These are phyloP conservation scores for Auricularia sp. DNA, from an alignment of 768 basidiomycete genomes.

Conservation along the genomic window DNA sequence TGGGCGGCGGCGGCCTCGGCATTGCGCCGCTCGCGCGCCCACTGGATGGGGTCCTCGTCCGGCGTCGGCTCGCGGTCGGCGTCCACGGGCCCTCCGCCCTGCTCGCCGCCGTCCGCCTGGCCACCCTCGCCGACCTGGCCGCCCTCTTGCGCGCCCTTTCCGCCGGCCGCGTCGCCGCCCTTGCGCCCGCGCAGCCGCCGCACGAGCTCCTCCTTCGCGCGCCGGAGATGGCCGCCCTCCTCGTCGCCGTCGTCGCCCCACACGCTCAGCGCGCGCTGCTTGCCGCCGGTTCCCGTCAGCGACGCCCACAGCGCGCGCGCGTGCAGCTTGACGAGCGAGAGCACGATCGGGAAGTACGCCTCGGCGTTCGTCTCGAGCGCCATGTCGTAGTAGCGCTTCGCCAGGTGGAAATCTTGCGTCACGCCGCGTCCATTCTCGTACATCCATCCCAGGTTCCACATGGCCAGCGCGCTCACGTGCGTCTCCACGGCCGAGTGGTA, in stretches of 20 bases:
- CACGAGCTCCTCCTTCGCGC: constrained; percentile 70
- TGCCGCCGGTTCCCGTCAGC: constrained; percentile 51
- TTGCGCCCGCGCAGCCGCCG: constrained; percentile 34
- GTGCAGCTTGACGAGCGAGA: constrained; percentile 79
- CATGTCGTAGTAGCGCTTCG: constrained; percentile 90
- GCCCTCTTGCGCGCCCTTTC: constrained; percentile 5
- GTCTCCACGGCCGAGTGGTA: constrained; percentile 94
- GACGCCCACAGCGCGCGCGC: constrained; percentile 77
- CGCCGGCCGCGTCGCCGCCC: constrained; percentile 2
- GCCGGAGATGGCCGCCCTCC: constrained; percentile 73
- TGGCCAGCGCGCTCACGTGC: constrained; percentile 83
- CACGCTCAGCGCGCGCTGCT: constrained; percentile 45
- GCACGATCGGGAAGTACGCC: constrained; percentile 76
- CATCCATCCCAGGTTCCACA: constrained; percentile 99
- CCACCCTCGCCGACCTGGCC: neutral
- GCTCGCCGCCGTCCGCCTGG: constrained; percentile 21
- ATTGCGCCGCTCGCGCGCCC: constrained; percentile 66
- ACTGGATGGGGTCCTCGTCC: constrained; percentile 31
- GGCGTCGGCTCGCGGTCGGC: constrained; percentile 26
- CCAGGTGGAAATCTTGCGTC: constrained; percentile 89
- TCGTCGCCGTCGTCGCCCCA: constrained; percentile 37
- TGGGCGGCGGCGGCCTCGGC: constrained; percentile 60
- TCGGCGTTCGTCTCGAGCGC: constrained; percentile 82
- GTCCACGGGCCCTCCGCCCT: constrained; percentile 68
- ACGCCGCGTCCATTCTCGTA: constrained; percentile 95